Evolutionary conservation across 2,329 filamentous ascomycete genomes (phyloP), one percentile per base, ranked within the genome.

Genomic region (Chalara sp.): DNA sequence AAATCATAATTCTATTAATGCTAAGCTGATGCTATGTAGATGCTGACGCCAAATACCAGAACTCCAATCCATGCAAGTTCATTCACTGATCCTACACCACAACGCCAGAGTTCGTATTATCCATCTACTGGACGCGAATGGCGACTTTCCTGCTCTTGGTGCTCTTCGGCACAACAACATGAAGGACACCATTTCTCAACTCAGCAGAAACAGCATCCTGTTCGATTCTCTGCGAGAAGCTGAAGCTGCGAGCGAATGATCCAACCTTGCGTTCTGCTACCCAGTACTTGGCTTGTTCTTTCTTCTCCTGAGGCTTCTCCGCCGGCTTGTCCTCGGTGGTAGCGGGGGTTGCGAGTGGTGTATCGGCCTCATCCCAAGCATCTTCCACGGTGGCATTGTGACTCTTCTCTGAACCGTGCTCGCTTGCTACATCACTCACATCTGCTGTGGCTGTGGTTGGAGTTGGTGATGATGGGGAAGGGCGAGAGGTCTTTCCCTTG

Each of bases 161-260:
- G 29, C 77, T 76, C 76, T 86, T 88, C 50, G 84, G 84, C 8
- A 87, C 76, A 37, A 72, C 65, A 53, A 88, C 73, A 59, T 66
- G 78, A 56, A 89, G 70, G 56, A 87, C 72, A 43, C 84, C 84
- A 54, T 87, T 77, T 66, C 79, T 76, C 57, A 88, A 75, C 48
- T 63, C 73, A 41, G 85, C 85, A 44, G 67, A 72, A 49, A 88
- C 83, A 11, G 62, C 69, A 21, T 81, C 78, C 59, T 79, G 76
- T 62, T 86, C 80, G 55, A 88, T 75, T 30, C 77, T 76, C 47
- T 70, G 68, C 1, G 83, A 80, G 72, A 88, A 87, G 63, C 72
- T 78, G 71, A 88, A 87, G 57, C 74, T 79, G 55, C 84, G 78
- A 49, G 79, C 75, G 69, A 88, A 88, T 56, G 81, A 75, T 65